phyloP scores from a whole-genome alignment of 176 grass and related monocot species.

The Hordeum vulgare region DNA sequence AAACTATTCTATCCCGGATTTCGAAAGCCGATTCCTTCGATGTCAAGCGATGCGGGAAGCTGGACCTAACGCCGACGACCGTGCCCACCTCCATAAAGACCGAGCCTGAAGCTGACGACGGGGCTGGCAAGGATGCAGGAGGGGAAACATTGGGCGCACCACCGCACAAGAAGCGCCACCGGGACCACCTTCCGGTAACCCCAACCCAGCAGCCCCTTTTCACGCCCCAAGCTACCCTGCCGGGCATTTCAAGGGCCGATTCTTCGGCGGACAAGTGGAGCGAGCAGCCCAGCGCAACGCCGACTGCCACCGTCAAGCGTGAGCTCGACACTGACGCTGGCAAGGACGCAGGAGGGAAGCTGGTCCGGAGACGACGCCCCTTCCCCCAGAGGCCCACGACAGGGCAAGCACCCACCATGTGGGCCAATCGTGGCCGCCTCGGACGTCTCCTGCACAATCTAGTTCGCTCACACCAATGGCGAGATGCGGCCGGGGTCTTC shows the following conservation, averaged over 20 bases:
- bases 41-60: not conserved
- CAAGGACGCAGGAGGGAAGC: not conserved
- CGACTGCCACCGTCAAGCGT: not conserved
- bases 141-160: not conserved
- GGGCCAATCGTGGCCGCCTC: conserved; percentile 35
- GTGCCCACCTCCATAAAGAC: not conserved
- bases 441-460: conserved; percentile 25
- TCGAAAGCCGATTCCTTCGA: not conserved
- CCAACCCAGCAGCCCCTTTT: not conserved
- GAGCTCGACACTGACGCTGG: not conserved
- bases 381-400: not conserved
- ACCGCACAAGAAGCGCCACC: conserved; percentile 3
- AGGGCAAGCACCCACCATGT: not conserved
- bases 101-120: not conserved
- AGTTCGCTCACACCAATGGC: conserved; percentile 32
- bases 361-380: not conserved
- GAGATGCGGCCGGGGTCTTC: conserved; percentile 38
- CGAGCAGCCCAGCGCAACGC: not conserved
- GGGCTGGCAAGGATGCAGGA: not conserved
- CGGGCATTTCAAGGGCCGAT: not conserved
- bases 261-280: not conserved
- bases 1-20: not conserved
- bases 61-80: not conserved
- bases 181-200: not conserved
- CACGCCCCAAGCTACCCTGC: conserved; percentile 7